Evolutionary conservation across 2,329 filamentous ascomycete genomes (phyloP).

Genomic region (Cytospora paraplurivora): DNA sequence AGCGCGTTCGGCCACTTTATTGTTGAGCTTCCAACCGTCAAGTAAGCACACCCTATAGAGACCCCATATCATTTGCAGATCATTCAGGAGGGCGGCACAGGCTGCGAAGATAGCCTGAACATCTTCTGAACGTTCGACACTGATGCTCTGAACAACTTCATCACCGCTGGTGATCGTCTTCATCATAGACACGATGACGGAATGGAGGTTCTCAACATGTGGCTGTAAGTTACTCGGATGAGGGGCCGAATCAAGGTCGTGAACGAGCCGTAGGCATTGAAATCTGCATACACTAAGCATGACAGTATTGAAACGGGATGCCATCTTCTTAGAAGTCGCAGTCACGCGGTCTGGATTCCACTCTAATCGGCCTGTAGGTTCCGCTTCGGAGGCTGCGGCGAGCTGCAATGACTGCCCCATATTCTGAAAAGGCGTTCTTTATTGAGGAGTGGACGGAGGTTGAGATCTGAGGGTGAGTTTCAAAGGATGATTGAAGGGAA

Average conservation of each 20-base stretch:
- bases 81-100: background rate
- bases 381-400: background rate
- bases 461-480: no score
- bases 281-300: background rate
- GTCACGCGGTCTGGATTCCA: background rate
- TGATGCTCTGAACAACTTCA: background rate
- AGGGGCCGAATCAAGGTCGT: background rate
- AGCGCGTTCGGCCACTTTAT: background rate
- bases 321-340: background rate
- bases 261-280: background rate
- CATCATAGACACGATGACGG: background rate
- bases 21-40: background rate
- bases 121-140: background rate
- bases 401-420: background rate
- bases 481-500: no score
- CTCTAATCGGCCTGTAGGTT: no score
- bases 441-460: no score
- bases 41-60: background rate
- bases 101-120: background rate
- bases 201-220: background rate
- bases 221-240: background rate
- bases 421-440: no score
- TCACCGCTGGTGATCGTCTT: background rate
- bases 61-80: background rate
- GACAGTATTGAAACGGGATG: background rate